A percentile compares a stretch with the other conserved stretches of the same genome.
phyloP scores from a whole-genome alignment of 768 basidiomycete species.

The Erythrobasidium yunnanense region DNA sequence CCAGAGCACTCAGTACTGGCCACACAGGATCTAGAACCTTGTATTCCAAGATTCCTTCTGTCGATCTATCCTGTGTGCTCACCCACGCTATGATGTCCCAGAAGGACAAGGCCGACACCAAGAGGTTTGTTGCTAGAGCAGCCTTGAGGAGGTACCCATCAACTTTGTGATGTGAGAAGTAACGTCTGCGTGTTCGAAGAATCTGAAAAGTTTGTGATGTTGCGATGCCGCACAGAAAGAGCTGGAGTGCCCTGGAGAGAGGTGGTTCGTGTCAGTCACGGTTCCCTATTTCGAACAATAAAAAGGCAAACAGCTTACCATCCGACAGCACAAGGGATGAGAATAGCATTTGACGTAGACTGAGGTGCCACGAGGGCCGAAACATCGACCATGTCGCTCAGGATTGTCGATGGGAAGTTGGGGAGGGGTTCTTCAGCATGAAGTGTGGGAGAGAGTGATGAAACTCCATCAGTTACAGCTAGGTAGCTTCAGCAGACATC shows the following conservation, averaged over 20 bases:
- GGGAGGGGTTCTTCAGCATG: too few relatives aligned
- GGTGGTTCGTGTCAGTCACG: neutral
- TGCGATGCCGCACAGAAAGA: constrained; percentile 11
- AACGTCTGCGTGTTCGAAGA: neutral
- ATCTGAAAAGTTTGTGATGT: neutral
- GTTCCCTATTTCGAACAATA: neutral
- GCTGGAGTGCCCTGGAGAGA: constrained; percentile 2
- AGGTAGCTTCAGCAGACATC: neutral
- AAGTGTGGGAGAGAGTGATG: neutral
- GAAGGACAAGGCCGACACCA: neutral
- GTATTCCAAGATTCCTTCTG: neutral
- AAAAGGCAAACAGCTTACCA: neutral
- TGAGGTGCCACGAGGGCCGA: neutral
- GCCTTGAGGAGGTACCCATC: neutral
- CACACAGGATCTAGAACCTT: neutral
- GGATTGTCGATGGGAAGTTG: neutral
- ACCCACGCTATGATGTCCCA: constrained; percentile 14
- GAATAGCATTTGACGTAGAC: neutral
- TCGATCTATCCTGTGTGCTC: neutral
- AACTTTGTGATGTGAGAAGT: neutral
- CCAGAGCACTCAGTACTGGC: constrained; percentile 2
- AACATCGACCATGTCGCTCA: neutral
- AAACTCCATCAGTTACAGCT: neutral
- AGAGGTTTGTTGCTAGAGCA: neutral
- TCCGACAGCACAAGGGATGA: neutral